Conservation (phyloP, 495 filamentous ascomycete species). For the Aspergillus conjunctus region DNA sequence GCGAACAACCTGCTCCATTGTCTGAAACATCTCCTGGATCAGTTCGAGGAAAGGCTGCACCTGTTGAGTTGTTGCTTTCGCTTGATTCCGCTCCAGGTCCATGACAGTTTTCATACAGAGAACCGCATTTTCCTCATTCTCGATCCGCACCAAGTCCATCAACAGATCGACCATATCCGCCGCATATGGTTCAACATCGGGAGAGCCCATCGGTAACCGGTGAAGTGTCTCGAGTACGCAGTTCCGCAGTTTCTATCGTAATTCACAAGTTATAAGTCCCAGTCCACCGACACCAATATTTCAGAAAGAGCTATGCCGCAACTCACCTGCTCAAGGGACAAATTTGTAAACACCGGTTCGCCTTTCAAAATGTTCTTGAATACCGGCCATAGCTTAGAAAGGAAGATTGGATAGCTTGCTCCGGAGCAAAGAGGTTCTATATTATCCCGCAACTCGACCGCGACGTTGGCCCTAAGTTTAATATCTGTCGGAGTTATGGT, state of each 20-base stretch:
- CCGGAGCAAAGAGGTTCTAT: conserved; percentile 73
- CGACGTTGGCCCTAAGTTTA: conserved; percentile 72
- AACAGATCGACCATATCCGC: conserved; percentile 82
- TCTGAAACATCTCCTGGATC: conserved; percentile 93
- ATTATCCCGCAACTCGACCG: conserved; percentile 79
- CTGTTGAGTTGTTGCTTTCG: conserved; percentile 72
- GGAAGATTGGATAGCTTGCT: conserved; percentile 70
- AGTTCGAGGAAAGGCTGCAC: conserved; percentile 90
- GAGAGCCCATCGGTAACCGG: conserved; percentile 77
- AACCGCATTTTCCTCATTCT: conserved; percentile 98
- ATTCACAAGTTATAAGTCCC: conserved; percentile 23
- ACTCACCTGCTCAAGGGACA: conserved; percentile 77
- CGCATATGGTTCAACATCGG: conserved; percentile 86
- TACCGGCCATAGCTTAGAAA: conserved; percentile 85
- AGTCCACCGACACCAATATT: not conserved
- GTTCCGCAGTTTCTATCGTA: conserved; percentile 77
- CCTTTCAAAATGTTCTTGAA: conserved; percentile 83
- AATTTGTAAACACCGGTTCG: conserved; percentile 87
- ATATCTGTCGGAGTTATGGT: conserved; percentile 56
- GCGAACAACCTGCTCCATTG: conserved; percentile 87
- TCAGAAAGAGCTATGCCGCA: conserved; percentile 1
- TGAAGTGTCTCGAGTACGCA: conserved; percentile 93
- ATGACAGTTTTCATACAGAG: conserved; percentile 97
- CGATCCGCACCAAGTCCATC: conserved; percentile 81
- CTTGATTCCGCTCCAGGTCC: conserved; percentile 91